A percentile compares a stretch with the other conserved stretches of the same genome.
Evolutionary conservation across 2,329 filamentous ascomycete species (phyloP).

Genomic region (Mycogone perniciosa): DNA sequence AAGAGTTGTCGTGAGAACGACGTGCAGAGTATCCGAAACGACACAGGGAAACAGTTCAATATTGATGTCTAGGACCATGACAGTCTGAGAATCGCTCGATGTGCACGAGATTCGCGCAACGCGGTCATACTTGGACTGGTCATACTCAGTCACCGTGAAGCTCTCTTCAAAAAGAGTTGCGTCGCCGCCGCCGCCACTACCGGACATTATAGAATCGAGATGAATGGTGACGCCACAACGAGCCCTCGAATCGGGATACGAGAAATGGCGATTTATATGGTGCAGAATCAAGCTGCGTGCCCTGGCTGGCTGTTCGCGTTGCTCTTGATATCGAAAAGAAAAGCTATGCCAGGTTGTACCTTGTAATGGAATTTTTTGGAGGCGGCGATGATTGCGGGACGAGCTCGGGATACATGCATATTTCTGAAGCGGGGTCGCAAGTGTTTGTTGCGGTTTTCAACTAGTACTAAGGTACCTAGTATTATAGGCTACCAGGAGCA

Average conservation of each 20-base stretch:
- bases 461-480: too few species aligned
- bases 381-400: conserved; percentile 9
- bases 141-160: conserved; percentile 74
- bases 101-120: conserved; percentile 78
- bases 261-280: too few species aligned
- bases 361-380: conserved; percentile 14
- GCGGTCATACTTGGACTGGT: conserved; percentile 89
- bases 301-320: too few species aligned
- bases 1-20: conserved; percentile 79
- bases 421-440: conserved; percentile 18
- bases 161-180: conserved; percentile 89
- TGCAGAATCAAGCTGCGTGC: too few species aligned
- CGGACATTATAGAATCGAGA: conserved; percentile 16
- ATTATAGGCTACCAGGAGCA: too few species aligned
- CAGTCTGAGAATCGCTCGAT: conserved; percentile 66
- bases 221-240: not conserved
- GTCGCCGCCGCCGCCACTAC: conserved; percentile 59
- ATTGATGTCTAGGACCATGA: conserved; percentile 88
- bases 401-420: conserved; percentile 13
- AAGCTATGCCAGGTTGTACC: not conserved
- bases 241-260: too few species aligned
- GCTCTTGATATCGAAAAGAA: too few species aligned
- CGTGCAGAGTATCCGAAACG: conserved; percentile 67
- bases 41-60: conserved; percentile 79
- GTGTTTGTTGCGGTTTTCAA: too few species aligned